Evolutionary conservation across 768 basidiomycete genomes (phyloP).

Genomic region (Floccularia luteovirens): DNA sequence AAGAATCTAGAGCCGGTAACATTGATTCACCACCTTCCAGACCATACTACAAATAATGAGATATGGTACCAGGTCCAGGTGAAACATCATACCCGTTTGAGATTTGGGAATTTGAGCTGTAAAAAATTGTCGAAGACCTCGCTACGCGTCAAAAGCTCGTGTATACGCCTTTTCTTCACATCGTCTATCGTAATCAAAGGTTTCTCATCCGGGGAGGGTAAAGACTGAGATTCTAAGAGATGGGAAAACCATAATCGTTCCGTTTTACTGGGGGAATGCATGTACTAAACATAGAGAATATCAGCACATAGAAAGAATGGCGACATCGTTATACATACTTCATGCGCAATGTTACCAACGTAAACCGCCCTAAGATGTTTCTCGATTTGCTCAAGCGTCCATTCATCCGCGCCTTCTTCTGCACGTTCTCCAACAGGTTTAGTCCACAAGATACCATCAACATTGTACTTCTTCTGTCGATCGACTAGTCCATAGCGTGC

Average conservation of each 20-base stretch:
- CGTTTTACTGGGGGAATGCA: slow-evolving; percentile 82
- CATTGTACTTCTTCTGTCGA: slow-evolving; percentile 46
- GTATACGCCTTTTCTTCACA: slow-evolving; percentile 47
- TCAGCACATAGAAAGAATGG: background rate
- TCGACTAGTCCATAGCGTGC: slow-evolving; percentile 67
- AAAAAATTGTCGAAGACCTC: slow-evolving; percentile 84
- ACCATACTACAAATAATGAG: slow-evolving; percentile 44
- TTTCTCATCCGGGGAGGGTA: slow-evolving; percentile 25
- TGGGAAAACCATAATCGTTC: slow-evolving; percentile 89
- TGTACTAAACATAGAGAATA: slow-evolving; percentile 34
- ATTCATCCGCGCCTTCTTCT: slow-evolving; percentile 29
- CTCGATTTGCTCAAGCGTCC: slow-evolving; percentile 67
- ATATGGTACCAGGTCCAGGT: background rate
- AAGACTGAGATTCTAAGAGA: slow-evolving; percentile 60
- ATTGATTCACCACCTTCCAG: slow-evolving; percentile 93
- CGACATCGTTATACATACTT: slow-evolving; percentile 37
- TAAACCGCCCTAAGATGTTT: slow-evolving; percentile 67
- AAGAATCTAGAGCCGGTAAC: slow-evolving; percentile 76
- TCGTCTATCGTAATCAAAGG: slow-evolving; percentile 19
- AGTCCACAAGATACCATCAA: slow-evolving; percentile 82
- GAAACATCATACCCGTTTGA: slow-evolving; percentile 48
- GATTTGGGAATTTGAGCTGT: slow-evolving; percentile 82
- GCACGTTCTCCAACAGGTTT: slow-evolving; percentile 28
- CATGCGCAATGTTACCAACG: slow-evolving; percentile 82
- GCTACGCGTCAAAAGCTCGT: slow-evolving; percentile 61